Conservation (phyloP, 495 filamentous ascomycete species). For the Xylona heveae region DNA sequence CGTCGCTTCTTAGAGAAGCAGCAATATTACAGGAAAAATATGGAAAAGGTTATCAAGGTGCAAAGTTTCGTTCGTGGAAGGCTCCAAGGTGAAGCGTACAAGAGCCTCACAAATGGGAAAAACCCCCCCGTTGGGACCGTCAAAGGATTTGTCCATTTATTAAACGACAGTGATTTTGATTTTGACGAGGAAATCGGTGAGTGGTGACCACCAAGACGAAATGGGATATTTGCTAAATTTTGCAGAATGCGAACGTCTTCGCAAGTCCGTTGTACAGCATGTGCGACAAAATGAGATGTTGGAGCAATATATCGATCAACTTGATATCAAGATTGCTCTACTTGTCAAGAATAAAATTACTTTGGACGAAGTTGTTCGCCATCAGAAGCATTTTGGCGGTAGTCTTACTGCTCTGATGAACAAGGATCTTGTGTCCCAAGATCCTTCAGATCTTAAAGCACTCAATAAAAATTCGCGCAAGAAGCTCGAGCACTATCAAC, state of each 20-base stretch:
- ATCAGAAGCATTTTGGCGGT: conserved; percentile 91
- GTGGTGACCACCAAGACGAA: conserved; percentile 1
- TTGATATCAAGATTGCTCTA: conserved; percentile 97
- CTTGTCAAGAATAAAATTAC: conserved; percentile 99
- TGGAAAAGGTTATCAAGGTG: conserved; percentile 97
- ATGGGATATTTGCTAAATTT: conserved; percentile 3
- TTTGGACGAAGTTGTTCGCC: conserved; percentile 88
- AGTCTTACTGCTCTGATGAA: conserved; percentile 73
- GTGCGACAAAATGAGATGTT: conserved; percentile 92
- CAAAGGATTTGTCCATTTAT: conserved; percentile 90
- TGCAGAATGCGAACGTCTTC: conserved; percentile 65
- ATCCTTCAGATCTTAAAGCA: conserved; percentile 91
- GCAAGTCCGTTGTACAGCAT: conserved; percentile 90
- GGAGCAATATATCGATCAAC: conserved; percentile 91
- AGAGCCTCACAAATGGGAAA: conserved; percentile 85
- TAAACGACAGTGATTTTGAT: conserved; percentile 96
- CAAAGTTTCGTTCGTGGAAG: conserved; percentile 89
- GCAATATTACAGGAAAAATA: conserved; percentile 79
- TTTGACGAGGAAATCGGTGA: conserved; percentile 80
- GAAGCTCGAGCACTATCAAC: conserved; percentile 92
- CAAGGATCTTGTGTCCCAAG: conserved; percentile 65
- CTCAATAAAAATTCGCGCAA: conserved; percentile 87
- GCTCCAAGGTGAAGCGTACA: conserved; percentile 94
- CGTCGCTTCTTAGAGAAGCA: conserved; percentile 62
- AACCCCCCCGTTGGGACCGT: conserved; percentile 92